Percentiles rank a stretch among this genome's conserved stretches.
Evolutionary conservation across 805 yeast species (phyloP).

Genomic region (Suhomyces emberorum): DNA sequence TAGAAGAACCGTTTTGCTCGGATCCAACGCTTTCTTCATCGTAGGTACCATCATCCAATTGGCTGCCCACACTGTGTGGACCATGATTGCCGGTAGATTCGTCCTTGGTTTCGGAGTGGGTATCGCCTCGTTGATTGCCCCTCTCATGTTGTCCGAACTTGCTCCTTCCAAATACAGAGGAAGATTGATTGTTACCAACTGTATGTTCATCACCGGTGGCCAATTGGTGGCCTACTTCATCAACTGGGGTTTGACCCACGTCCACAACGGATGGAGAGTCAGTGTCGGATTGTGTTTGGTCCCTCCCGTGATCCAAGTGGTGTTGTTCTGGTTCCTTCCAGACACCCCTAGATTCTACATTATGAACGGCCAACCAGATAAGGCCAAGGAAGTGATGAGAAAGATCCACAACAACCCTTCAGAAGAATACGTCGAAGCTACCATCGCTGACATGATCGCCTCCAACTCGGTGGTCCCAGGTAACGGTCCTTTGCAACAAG

Average conservation of each 20-base stretch:
- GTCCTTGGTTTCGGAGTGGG: slow-evolving; percentile 97
- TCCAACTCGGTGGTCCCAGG: slow-evolving; percentile 44
- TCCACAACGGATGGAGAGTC: slow-evolving; percentile 87
- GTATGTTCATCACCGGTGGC: slow-evolving; percentile 90
- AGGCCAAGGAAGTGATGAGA: slow-evolving; percentile 64
- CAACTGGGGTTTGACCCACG: slow-evolving; percentile 78
- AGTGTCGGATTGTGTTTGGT: slow-evolving; percentile 87
- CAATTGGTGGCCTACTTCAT: slow-evolving; percentile 91
- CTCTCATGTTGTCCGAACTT: slow-evolving; percentile 85
- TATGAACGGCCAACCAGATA: slow-evolving; percentile 59
- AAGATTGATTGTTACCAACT: slow-evolving; percentile 82
- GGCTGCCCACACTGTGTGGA: slow-evolving; percentile 77
- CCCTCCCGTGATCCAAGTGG: slow-evolving; percentile 78
- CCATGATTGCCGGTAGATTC: slow-evolving; percentile 88
- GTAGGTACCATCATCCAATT: slow-evolving; percentile 85
- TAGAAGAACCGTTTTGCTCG: slow-evolving; percentile 78
- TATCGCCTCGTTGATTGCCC: slow-evolving; percentile 90
- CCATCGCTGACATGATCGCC: slow-evolving; percentile 61
- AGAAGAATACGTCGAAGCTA: slow-evolving; percentile 59
- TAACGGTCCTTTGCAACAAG: slow-evolving; percentile 40
- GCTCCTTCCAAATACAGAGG: slow-evolving; percentile 94
- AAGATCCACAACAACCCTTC: slow-evolving; percentile 63
- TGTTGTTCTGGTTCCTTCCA: slow-evolving; percentile 79
- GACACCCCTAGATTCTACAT: slow-evolving; percentile 93
- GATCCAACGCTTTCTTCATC: slow-evolving; percentile 77